Conservation (phyloP, 176 grass and related monocot species). For the Carex myosuroides region DNA sequence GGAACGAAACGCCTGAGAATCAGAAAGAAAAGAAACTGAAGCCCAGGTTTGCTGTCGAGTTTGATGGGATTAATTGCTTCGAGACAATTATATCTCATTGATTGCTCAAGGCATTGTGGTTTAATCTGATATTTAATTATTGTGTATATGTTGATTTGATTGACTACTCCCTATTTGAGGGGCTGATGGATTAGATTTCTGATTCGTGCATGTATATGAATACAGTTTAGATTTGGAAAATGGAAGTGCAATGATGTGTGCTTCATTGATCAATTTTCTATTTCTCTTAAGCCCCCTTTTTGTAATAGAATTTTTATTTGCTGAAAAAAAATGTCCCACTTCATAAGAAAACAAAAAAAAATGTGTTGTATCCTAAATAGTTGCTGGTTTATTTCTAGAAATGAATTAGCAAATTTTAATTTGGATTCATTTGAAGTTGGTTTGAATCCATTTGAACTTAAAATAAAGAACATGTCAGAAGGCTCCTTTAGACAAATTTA, state of each 20-base stretch:
- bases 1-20: not conserved
- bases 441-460: too few relatives aligned
- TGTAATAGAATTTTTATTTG: not conserved
- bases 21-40: not conserved
- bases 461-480: too few relatives aligned
- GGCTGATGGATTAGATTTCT: slow-evolving; percentile 14
- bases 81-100: slow-evolving; percentile 53
- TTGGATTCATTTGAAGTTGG: too few relatives aligned
- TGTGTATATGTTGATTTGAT: slow-evolving; percentile 24
- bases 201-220: slow-evolving; percentile 6
- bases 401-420: too few relatives aligned
- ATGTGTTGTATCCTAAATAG: too few relatives aligned
- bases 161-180: not conserved
- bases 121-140: slow-evolving; percentile 22
- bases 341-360: too few relatives aligned
- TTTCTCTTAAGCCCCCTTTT: not conserved
- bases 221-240: slow-evolving; percentile 8
- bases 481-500: too few relatives aligned
- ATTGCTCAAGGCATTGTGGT: not conserved
- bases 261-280: not conserved
- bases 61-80: slow-evolving; percentile 73
- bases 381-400: too few relatives aligned
- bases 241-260: slow-evolving; percentile 3
- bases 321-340: not conserved
- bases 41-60: slow-evolving; percentile 48